Percentiles rank a stretch among this genome's conserved stretches.
Conservation (phyloP, 352 stramenopile species). For the Phytophthora boehmeriae region DNA sequence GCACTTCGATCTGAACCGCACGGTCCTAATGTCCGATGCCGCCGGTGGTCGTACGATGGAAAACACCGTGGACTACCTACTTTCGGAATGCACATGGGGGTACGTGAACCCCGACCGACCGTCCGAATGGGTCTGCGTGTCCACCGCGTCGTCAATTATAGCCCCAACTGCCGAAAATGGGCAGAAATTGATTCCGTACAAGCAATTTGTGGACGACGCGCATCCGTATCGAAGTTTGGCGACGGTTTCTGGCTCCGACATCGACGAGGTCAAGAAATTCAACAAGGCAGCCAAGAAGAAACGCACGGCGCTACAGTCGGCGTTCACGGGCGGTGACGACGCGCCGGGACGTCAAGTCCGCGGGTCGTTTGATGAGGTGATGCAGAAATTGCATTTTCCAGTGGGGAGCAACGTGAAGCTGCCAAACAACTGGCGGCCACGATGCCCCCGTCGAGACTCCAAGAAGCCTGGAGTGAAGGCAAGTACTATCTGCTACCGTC, state of each 20-base stretch:
- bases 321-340: constrained; percentile 57
- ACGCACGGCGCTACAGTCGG: constrained; percentile 75
- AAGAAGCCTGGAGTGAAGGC: constrained; percentile 73
- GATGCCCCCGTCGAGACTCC: constrained; percentile 56
- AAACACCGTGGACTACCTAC: constrained; percentile 87
- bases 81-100: constrained; percentile 84
- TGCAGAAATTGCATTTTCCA: constrained; percentile 78
- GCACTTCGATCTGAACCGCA: constrained; percentile 91
- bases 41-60: constrained; percentile 87
- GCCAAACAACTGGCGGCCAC: constrained; percentile 49
- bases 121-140: constrained; percentile 67
- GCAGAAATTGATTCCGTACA: constrained; percentile 68
- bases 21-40: constrained; percentile 90
- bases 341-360: constrained; percentile 52
- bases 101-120: constrained; percentile 42
- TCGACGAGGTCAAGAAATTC: constrained; percentile 70
- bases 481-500: constrained; percentile 87
- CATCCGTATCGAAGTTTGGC: constrained; percentile 71
- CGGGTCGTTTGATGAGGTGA: constrained; percentile 68
- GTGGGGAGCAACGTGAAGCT: constrained; percentile 46
- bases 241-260: constrained; percentile 18
- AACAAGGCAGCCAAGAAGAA: constrained; percentile 86
- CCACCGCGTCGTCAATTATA: constrained; percentile 49
- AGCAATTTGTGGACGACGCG: constrained; percentile 80
- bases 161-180: constrained; percentile 28